Percentiles rank a stretch among this genome's conserved stretches.
These are phyloP conservation scores for Aspergillus conjunctus DNA, from an alignment of 495 filamentous ascomycete species.

Conservation along the genomic window DNA sequence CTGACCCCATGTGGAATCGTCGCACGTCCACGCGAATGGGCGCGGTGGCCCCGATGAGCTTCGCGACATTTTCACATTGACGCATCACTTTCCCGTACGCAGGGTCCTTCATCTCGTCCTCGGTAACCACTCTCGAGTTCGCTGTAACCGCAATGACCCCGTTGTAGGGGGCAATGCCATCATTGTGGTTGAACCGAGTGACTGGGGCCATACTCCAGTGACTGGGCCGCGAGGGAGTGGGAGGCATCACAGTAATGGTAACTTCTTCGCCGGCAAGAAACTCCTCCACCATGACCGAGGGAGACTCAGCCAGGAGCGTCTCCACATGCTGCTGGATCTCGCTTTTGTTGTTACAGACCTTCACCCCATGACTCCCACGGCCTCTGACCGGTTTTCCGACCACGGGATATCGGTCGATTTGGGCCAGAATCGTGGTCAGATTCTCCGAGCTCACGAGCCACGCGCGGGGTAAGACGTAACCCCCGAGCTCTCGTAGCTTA, in stretches of 20 bases:
- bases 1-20: slow-evolving; percentile 26
- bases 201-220: slow-evolving; percentile 42
- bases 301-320: slow-evolving; percentile 30
- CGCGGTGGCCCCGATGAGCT: slow-evolving; percentile 32
- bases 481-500: slow-evolving; percentile 24
- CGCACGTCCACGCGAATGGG: slow-evolving; percentile 41
- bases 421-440: slow-evolving; percentile 13
- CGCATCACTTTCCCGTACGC: slow-evolving; percentile 27
- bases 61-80: slow-evolving; percentile 36
- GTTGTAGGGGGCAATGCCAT: slow-evolving; percentile 40
- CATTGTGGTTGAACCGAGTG: slow-evolving; percentile 38
- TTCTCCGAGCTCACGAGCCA: slow-evolving; percentile 22
- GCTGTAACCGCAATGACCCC: slow-evolving; percentile 37
- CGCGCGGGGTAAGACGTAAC: slow-evolving; percentile 25
- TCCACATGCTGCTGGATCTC: slow-evolving; percentile 31
- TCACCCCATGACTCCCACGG: slow-evolving; percentile 38
- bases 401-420: slow-evolving; percentile 29
- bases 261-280: slow-evolving; percentile 43
- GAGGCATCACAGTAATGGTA: slow-evolving; percentile 47
- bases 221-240: slow-evolving; percentile 18
- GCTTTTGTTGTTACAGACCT: slow-evolving; percentile 27
- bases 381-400: slow-evolving; percentile 39
- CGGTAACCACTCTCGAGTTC: slow-evolving; percentile 31
- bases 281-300: slow-evolving; percentile 39
- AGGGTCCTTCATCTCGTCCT: slow-evolving; percentile 24